A percentile compares a stretch with the other conserved stretches of the same genome.
Evolutionary conservation across 306 rosid genomes (phyloP).

Genomic region (Cucumis sativus): DNA sequence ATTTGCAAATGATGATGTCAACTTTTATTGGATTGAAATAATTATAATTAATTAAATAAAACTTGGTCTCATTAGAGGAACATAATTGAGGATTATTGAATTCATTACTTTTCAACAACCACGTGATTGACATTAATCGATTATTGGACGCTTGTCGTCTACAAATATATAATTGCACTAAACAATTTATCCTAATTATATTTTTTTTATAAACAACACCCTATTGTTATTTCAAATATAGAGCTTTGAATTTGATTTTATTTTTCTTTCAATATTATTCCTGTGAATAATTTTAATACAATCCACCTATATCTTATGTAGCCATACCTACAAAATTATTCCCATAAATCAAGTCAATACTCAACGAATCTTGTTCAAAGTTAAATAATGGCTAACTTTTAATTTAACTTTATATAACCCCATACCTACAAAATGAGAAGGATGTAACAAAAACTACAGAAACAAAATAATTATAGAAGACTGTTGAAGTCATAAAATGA

Average conservation of each 20-base stretch:
- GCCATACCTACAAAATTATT: not conserved
- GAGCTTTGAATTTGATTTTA: not conserved
- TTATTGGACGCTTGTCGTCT: not conserved
- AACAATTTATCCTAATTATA: not conserved
- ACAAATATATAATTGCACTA: not conserved
- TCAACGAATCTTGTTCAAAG: no score
- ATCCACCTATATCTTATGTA: not conserved
- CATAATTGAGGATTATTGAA: not conserved
- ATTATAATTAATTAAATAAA: not conserved
- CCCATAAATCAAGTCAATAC: not conserved
- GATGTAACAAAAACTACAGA: no score
- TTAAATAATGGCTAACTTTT: no score
- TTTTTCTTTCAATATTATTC: not conserved
- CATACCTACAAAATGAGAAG: no score
- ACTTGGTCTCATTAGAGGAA: not conserved
- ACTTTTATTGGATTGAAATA: not conserved
- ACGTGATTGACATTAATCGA: not conserved
- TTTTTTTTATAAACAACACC: not conserved
- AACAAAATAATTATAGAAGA: no score
- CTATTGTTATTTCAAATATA: not conserved
- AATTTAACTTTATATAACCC: no score
- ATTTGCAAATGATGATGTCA: constrained; percentile 3
- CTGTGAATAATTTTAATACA: not conserved
- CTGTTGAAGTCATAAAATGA: no score
- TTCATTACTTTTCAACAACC: constrained; percentile 3